Conservation (phyloP, 345 rosid species). For the Eucalyptus albens region DNA sequence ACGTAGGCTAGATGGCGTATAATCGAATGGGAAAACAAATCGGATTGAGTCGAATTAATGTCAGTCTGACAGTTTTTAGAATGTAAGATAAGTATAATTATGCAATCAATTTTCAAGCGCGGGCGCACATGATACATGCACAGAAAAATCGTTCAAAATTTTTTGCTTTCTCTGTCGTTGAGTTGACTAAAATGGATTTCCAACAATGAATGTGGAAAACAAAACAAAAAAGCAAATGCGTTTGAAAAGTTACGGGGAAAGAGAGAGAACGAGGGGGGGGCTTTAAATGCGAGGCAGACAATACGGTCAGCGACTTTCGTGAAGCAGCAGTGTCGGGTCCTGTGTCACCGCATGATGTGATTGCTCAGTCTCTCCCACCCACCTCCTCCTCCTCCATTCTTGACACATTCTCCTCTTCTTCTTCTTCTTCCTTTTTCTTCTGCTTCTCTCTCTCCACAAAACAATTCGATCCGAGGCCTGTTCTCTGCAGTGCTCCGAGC, state of each 20-base stretch:
- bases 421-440: background rate
- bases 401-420: background rate
- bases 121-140: background rate
- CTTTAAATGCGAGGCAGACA: constrained; percentile 4
- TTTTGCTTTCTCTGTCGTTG: background rate
- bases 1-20: background rate
- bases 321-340: constrained; percentile 3
- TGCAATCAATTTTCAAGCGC: background rate
- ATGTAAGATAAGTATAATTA: background rate
- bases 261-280: background rate
- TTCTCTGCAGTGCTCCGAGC: background rate
- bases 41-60: background rate
- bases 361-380: background rate
- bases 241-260: background rate
- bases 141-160: background rate
- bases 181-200: background rate
- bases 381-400: background rate
- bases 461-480: background rate
- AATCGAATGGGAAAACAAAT: background rate
- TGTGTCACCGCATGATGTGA: constrained; percentile 3
- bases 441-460: background rate
- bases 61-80: accelerated
- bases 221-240: background rate
- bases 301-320: constrained; percentile 9
- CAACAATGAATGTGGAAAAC: background rate